Conservation (phyloP, 1,139 yeast species). For the Geotrichum australiense region DNA sequence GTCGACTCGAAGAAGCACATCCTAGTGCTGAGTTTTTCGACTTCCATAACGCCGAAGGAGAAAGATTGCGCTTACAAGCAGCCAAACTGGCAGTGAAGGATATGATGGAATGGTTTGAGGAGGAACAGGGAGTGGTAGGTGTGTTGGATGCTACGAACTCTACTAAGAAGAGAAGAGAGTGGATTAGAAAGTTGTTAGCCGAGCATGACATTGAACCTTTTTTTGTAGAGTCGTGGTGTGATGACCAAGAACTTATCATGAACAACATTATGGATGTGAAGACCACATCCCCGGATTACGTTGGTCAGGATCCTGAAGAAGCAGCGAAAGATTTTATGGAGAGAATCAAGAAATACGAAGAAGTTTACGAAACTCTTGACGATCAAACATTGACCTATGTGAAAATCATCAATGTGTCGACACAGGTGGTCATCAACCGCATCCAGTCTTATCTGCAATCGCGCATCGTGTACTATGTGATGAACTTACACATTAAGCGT, state of each 20-base stretch:
- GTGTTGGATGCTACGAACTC: slow-evolving; percentile 85
- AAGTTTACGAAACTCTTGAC: slow-evolving; percentile 57
- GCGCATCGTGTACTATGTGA: slow-evolving; percentile 88
- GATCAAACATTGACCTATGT: slow-evolving; percentile 74
- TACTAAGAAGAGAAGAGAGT: slow-evolving; percentile 61
- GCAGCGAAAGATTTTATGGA: slow-evolving; percentile 67
- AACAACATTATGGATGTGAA: slow-evolving; percentile 82
- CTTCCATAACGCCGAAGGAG: slow-evolving; percentile 56
- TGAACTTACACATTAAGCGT: slow-evolving; percentile 91
- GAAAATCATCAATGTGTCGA: slow-evolving; percentile 77
- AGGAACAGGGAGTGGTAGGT: slow-evolving; percentile 81
- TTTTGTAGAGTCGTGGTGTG: slow-evolving; percentile 88
- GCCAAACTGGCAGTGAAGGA: slow-evolving; percentile 69
- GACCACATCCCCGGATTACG: slow-evolving; percentile 81
- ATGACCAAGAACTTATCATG: slow-evolving; percentile 68
- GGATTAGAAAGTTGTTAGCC: slow-evolving; percentile 57
- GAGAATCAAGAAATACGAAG: slow-evolving; percentile 67
- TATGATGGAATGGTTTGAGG: slow-evolving; percentile 80
- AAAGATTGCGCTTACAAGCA: slow-evolving; percentile 57
- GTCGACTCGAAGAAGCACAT: slow-evolving; percentile 53
- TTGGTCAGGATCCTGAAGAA: slow-evolving; percentile 59
- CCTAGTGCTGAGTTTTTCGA: slow-evolving; percentile 76
- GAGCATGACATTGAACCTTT: slow-evolving; percentile 74
- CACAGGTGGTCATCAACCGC: slow-evolving; percentile 79
- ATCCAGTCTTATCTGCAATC: slow-evolving; percentile 87